phyloP scores from a whole-genome alignment of 768 basidiomycete genomes.

The Trametes cinnabarina region DNA sequence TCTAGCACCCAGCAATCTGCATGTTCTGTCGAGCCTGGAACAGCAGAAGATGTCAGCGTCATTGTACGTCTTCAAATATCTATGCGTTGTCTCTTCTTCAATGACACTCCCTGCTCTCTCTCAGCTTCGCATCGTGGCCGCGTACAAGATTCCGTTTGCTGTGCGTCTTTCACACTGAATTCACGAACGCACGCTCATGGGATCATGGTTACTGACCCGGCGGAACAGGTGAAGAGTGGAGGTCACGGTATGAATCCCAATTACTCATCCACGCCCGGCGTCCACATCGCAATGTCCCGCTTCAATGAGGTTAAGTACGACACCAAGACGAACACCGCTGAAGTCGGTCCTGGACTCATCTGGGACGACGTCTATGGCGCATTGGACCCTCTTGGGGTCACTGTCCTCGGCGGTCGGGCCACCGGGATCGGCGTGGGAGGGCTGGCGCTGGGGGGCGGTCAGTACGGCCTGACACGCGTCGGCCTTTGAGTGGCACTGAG shows the following conservation, averaged over 20 bases:
- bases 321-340: conserved; percentile 18
- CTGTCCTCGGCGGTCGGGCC: conserved; percentile 58
- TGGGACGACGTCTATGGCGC: conserved; percentile 69
- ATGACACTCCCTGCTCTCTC: too few species aligned
- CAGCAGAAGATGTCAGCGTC: conserved; percentile 45
- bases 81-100: background rate
- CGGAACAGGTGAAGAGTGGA: conserved; percentile 34
- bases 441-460: conserved; percentile 52
- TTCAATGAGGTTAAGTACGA: conserved; percentile 30
- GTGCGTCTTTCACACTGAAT: conserved; percentile 32
- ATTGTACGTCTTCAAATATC: conserved; percentile 40
- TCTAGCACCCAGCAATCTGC: conserved; percentile 46
- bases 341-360: conserved; percentile 42
- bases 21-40: conserved; percentile 61
- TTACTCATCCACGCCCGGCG: conserved; percentile 36
- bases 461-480: background rate
- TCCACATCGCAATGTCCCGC: conserved; percentile 34
- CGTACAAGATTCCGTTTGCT: conserved; percentile 50
- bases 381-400: conserved; percentile 47
- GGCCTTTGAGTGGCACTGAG: background rate
- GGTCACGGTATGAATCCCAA: conserved; percentile 34
- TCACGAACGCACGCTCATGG: background rate
- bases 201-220: too few species aligned
- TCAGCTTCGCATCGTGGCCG: conserved; percentile 49
- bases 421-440: conserved; percentile 41